Evolutionary conservation across 1,284 basidiomycete species (phyloP), one percentile per base, ranked within the genome.

Genomic region (Pseudozyma hubeiensis): DNA sequence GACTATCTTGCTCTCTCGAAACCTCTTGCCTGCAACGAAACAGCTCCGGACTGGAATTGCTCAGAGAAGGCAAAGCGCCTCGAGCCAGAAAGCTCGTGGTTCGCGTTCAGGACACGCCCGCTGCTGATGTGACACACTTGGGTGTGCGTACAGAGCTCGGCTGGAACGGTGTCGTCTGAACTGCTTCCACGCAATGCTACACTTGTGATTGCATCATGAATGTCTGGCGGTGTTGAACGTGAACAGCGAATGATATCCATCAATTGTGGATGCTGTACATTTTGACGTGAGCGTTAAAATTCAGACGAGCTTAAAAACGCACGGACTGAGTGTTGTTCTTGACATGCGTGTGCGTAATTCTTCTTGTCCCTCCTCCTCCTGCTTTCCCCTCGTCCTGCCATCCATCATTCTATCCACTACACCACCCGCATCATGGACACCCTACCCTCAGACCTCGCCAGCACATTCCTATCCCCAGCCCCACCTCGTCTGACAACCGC

Each of bases 41-140:
- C 50, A 75, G 72, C 14, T 54, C 55, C 14, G 80, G 80, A 7
- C 51, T 81, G 19, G 80, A 81, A 45, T 16, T 55, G 53, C 53
- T 81, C 3, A 54, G 73, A 30, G 72, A 80, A 37, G 77, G 77
- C 16, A 58, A 60, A 37, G 76, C 78, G n/a, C 78, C 78, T 11
- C 35, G 78, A 16, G 78, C 78, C 0, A 46, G 46, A n/a, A 81
- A 81, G 66, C 61, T 81, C 17, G 76, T 81, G 4, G 69, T 79
- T 0, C 40, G 69, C 9, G 56, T 80, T 3, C 46, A 30, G 7
- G 80, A 81, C 16, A 81, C 80, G 24, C 80, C 80, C 3, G 46
- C 66, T 6, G 67, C 72, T 7, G 76, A 81, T 31, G 58, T 79
- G 31, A 81, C 77, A 10, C 50, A 71, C 35, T 41, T 79, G n/a